phyloP scores from a whole-genome alignment of 257 asterid genomes.

The Solanum megistacrolobum region DNA sequence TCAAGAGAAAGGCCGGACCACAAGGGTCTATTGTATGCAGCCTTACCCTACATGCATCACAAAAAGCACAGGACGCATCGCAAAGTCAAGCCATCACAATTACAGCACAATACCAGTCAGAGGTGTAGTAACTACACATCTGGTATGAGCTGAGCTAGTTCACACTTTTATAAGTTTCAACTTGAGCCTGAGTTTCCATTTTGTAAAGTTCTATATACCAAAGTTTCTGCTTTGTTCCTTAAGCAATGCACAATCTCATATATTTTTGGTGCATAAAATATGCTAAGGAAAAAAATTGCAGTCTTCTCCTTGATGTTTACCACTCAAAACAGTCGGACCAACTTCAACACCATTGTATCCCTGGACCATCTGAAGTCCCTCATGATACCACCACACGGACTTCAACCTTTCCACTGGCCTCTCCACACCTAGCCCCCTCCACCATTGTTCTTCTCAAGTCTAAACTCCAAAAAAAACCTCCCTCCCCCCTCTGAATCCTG shows the following conservation, averaged over 20 bases:
- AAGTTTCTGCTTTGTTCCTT: background rate
- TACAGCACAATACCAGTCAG: background rate
- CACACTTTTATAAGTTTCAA: background rate
- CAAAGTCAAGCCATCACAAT: background rate
- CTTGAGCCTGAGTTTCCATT: background rate
- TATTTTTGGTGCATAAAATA: background rate
- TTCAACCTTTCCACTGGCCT: background rate
- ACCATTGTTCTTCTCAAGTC: background rate
- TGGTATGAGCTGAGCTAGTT: background rate
- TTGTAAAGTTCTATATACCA: background rate
- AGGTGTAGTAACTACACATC: background rate
- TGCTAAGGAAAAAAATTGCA: background rate
- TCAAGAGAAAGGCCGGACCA: background rate
- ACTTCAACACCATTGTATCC: background rate
- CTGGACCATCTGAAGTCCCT: background rate
- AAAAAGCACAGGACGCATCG: background rate
- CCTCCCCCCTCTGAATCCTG: background rate
- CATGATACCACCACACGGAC: background rate
- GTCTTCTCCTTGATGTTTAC: background rate
- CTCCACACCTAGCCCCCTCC: background rate
- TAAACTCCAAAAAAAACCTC: background rate
- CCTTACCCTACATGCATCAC: background rate
- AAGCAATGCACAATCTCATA: background rate
- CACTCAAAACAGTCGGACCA: background rate
- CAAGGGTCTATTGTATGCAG: background rate